Evolutionary conservation across 1,284 basidiomycete species (phyloP).

Genomic region (Phellinidium pouzarii): DNA sequence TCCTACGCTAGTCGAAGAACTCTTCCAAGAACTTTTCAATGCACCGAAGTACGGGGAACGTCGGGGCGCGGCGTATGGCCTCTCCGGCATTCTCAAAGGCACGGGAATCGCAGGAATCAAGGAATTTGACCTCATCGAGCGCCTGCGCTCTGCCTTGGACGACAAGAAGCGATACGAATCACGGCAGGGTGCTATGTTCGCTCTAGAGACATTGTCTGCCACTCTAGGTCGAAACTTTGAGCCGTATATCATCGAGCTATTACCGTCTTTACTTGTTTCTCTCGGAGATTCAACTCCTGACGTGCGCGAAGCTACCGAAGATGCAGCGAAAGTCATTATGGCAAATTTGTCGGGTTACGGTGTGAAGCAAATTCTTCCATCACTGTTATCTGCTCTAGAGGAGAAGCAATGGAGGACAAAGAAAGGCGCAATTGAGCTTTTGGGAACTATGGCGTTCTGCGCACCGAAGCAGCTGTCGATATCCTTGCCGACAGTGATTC

Average conservation of each 20-base stretch:
- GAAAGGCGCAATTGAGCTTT: constrained; percentile 95
- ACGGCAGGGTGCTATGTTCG: constrained; percentile 93
- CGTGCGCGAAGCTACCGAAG: constrained; percentile 92
- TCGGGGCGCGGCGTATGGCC: constrained; percentile 92
- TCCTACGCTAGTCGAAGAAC: constrained; percentile 65
- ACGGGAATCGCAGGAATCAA: constrained; percentile 83
- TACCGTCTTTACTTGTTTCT: constrained; percentile 80
- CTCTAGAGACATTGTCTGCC: constrained; percentile 85
- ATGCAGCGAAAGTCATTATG: constrained; percentile 94
- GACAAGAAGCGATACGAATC: constrained; percentile 87
- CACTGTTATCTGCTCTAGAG: constrained; percentile 85
- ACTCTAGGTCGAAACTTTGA: constrained; percentile 90
- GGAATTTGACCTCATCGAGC: constrained; percentile 73
- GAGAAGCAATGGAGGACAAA: constrained; percentile 99
- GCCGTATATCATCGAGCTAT: constrained; percentile 84
- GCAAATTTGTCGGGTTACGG: constrained; percentile 91
- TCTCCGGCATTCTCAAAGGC: constrained; percentile 91
- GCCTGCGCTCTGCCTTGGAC: constrained; percentile 73
- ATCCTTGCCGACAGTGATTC: constrained; percentile 95
- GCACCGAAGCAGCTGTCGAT: constrained; percentile 93
- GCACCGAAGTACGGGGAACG: constrained; percentile 86
- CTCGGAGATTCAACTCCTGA: constrained; percentile 91
- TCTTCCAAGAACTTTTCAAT: constrained; percentile 73
- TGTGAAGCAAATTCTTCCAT: constrained; percentile 92
- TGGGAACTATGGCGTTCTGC: constrained; percentile 99